Evolutionary conservation across 176 grass and related monocot genomes (phyloP).

Genomic region (Avena sativa): DNA sequence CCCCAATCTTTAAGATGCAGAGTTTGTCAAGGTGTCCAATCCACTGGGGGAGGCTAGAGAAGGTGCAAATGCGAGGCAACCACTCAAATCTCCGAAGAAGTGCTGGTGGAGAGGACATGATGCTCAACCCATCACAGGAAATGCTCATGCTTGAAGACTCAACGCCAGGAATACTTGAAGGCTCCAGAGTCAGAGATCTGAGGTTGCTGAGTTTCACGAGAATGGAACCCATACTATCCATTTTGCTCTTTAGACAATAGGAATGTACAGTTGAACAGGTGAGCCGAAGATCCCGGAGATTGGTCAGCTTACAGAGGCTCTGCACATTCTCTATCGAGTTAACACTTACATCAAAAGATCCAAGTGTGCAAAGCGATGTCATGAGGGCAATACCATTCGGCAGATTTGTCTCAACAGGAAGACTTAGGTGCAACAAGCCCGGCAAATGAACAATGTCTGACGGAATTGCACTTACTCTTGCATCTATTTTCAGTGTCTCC

Average conservation of each 20-base stretch:
- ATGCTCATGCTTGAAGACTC: not conserved
- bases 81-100: slow-evolving; percentile 5
- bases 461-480: not conserved
- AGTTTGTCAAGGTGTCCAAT: not conserved
- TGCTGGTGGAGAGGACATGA: not conserved
- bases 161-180: not conserved
- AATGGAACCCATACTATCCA: not conserved
- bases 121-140: not conserved
- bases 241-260: not conserved
- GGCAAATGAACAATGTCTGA: not conserved
- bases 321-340: not conserved
- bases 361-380: slow-evolving; percentile 19
- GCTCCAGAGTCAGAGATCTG: not conserved
- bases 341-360: slow-evolving; percentile 22
- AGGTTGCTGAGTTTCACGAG: not conserved
- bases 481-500: slow-evolving; percentile 33
- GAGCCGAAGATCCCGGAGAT: slow-evolving; percentile 1
- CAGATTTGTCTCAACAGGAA: slow-evolving; percentile 15
- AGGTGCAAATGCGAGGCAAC: not conserved
- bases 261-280: not conserved
- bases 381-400: slow-evolving; percentile 22
- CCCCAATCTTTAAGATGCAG: not conserved
- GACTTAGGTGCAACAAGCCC: not conserved
- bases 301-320: slow-evolving; percentile 1
- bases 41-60: not conserved